Base-by-base conservation (phyloP, 805 yeast genomes). In the Zygosaccharomyces rouxii region DNA sequence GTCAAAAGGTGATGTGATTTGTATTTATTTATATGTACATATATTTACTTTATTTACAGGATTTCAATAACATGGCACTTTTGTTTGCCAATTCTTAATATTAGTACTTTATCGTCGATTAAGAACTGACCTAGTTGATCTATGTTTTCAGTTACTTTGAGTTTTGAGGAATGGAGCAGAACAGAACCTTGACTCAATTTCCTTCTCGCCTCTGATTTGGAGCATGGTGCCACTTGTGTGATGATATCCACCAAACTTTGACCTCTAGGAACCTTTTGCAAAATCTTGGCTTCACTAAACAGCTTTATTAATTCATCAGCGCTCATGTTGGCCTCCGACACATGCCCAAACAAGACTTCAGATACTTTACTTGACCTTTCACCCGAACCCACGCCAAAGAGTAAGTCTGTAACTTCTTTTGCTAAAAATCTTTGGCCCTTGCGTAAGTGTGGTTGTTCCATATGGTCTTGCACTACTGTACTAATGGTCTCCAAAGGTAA, bases 311-410 rank as follows among this genome's bases (percentile, higher is more conserved):
- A 52, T 42, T 46, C 54, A 19, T 41, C 54, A 49, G 50, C 62
- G 43, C 46, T 42, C 7, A 50, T 21, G 3, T n/a, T 19, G 2
- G 38, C 39, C 5, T 18, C 14, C 3, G 19, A 22, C 4, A 47
- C 39, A 23, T 45, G 40, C 7, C 60, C 61, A 65, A 81, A 89
- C 35, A 89, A 62, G 46, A 86, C 76, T 5, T 82, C 76, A 13
- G 95, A 83, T 13, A 87, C 76, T 19, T 76, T 70, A 18, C 80
- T 78, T 55, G 94, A 86, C 33, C 80, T 77, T 22, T 76, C 72
- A 3, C 96, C 90, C 7, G 76, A 75, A 3, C 89, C 92, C 7
- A 72, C 74, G 0, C 98, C 98, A 67, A 90, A 97, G 37, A 94
- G 75, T 58, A 94, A 72, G 58, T 89, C 95, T 5, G 92, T 85